Evolutionary conservation across 2,329 filamentous ascomycete genomes (phyloP).

Genomic region (Fusarium subtropicale): DNA sequence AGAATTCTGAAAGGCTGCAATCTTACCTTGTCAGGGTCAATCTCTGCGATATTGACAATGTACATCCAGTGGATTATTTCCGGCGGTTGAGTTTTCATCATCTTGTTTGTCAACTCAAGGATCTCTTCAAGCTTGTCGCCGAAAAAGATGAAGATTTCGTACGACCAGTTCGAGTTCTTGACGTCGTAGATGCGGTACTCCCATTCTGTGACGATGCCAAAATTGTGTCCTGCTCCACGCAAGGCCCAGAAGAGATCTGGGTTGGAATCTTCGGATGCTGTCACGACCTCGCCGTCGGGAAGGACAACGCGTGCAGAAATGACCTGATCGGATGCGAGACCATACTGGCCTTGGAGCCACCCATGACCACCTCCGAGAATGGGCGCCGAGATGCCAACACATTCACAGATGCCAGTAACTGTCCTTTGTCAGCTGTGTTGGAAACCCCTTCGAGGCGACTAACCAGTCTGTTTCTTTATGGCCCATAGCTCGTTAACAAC

Average conservation of each 20-base stretch:
- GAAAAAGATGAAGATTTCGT: constrained; percentile 54
- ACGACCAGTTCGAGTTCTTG: constrained; percentile 52
- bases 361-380: constrained; percentile 33
- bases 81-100: constrained; percentile 32
- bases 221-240: constrained; percentile 64
- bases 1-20: rapidly evolving
- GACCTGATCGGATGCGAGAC: constrained; percentile 26
- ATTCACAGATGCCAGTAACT: constrained; percentile 45
- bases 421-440: not conserved
- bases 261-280: constrained; percentile 3
- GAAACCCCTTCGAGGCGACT: not conserved
- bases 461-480: constrained; percentile 29
- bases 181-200: constrained; percentile 60
- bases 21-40: constrained; percentile 23
- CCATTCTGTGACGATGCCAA: constrained; percentile 62
- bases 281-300: constrained; percentile 20
- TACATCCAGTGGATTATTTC: constrained; percentile 36
- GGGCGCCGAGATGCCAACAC: constrained; percentile 47
- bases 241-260: constrained; percentile 56
- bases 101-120: constrained; percentile 25
- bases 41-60: constrained; percentile 31
- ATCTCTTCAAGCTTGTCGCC: constrained; percentile 37
- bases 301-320: constrained; percentile 24
- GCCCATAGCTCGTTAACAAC: constrained; percentile 17
- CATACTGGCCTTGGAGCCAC: constrained; percentile 32